These are phyloP conservation scores for Tremella mesenterica DNA, from an alignment of 768 basidiomycete genomes.

Conservation along the genomic window DNA sequence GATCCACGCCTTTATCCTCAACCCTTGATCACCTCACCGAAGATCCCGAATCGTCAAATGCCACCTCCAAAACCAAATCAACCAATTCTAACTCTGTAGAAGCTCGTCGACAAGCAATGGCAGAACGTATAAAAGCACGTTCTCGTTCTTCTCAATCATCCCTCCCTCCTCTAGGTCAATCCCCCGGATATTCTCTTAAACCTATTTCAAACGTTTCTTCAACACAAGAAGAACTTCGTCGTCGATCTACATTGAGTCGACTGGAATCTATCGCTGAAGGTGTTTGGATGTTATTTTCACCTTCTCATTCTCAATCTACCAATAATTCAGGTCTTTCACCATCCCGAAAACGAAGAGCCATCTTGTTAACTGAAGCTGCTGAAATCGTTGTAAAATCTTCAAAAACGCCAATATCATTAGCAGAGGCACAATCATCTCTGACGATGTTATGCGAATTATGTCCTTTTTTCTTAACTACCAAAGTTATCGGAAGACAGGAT, in stretches of 20 bases:
- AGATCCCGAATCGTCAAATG: constrained; percentile 5
- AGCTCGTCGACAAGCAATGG: constrained; percentile 37
- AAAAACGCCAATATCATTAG: constrained; percentile 44
- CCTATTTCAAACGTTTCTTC: constrained; percentile 1
- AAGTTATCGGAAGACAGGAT: constrained; percentile 31
- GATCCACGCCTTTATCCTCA: background rate
- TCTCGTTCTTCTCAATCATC: constrained; percentile 17
- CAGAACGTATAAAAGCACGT: constrained; percentile 41
- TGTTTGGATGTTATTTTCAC: constrained; percentile 45
- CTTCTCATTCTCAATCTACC: no score
- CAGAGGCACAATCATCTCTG: constrained; percentile 42
- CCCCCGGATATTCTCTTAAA: constrained; percentile 6
- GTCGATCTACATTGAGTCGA: constrained; percentile 42
- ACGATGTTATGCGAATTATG: constrained; percentile 40
- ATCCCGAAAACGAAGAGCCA: constrained; percentile 32
- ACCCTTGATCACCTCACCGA: no score
- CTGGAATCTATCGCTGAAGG: constrained; percentile 42
- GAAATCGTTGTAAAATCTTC: constrained; percentile 44
- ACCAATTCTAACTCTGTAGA: constrained; percentile 31
- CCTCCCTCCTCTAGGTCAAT: constrained; percentile 21
- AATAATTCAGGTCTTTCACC: constrained; percentile 20
- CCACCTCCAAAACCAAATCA: constrained; percentile 19
- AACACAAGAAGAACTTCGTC: constrained; percentile 39
- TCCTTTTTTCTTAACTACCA: constrained; percentile 40
- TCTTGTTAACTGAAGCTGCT: constrained; percentile 41